A percentile compares a stretch with the other conserved stretches of the same genome.
These are phyloP conservation scores for Monilinia fructicola DNA, from an alignment of 2,329 filamentous ascomycete genomes.

Conservation along the genomic window DNA sequence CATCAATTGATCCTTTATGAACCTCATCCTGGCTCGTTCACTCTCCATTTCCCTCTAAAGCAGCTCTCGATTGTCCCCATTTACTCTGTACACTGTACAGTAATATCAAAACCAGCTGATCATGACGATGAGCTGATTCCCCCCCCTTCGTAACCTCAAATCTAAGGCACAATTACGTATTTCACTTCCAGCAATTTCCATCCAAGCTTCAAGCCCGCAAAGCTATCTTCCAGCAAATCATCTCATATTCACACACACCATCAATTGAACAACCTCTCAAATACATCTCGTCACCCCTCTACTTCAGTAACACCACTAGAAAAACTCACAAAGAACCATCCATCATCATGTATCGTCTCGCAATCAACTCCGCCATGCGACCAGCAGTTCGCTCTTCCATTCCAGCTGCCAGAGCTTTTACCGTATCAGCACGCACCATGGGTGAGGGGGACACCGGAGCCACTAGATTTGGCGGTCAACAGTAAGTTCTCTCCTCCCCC, in stretches of 20 bases:
- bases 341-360: conserved; percentile 63
- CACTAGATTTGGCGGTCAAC: conserved; percentile 31
- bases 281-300: conserved; percentile 19
- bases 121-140: conserved; percentile 2
- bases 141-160: neutral
- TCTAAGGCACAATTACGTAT: conserved; percentile 3
- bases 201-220: conserved; percentile 13
- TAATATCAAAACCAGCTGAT: neutral
- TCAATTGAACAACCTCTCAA: conserved; percentile 31
- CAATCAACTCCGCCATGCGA: conserved; percentile 52
- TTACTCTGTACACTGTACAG: too few species aligned
- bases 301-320: conserved; percentile 1
- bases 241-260: conserved; percentile 33
- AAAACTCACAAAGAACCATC: conserved; percentile 19
- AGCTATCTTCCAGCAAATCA: conserved; percentile 25
- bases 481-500: conserved; percentile 28
- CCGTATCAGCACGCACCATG: conserved; percentile 49
- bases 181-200: conserved; percentile 6
- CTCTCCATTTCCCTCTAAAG: neutral
- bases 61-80: neutral
- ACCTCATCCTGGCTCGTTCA: too few species aligned
- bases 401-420: conserved; percentile 52
- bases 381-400: conserved; percentile 47
- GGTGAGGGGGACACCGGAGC: conserved; percentile 59
- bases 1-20: too few species aligned